Base-by-base conservation (phyloP, 2,329 filamentous ascomycete species). In the Sclerotinia minor region DNA sequence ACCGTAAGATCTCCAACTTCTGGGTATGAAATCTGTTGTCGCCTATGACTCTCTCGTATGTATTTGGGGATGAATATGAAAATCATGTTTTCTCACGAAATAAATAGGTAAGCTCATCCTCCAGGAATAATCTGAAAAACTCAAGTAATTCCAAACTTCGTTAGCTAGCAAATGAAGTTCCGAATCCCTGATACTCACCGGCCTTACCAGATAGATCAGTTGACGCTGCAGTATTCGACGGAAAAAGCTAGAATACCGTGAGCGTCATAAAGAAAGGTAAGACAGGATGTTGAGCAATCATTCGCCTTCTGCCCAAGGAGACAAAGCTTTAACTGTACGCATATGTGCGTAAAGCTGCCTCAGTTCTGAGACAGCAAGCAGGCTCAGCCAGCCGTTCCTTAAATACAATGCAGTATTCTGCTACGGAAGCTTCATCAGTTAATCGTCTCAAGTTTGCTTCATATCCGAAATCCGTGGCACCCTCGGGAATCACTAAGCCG, bases 391-490 rank as follows among this genome's bases (percentile, higher is more conserved):
- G 49, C 29, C 35, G 11, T n/a, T 64, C 49, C 29, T 7, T 55
- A 8, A 64, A 41, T 64, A 54, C 61, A 5, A 29, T 55, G 7
- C 24, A 64, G 38, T 64, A 64, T 54, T 54, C 60, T 64, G 60
- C 60, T 41, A 64, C 60, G 7, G 60, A 64, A 52, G 60, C 60
- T 21, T 64, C 60, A 21, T 64, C 45, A 15, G 49, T 64, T 9
- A 64, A 64, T 24, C 60, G 47, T 24, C 60, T 52, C 9, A 64
- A 64, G 4, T 64, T 64, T 53, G 45, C 45, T 11, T 64, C 60
- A 26, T 64, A 64, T 52, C 60, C 60, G 5, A 64, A 64, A 44
- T 64, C 60, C n/a, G 60, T 53, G 21, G 60, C 60, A 38, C 35
- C 26, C 26, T 52, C 45, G 7, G 49, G 60, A 11, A 53, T 64